Evolutionary conservation across 345 rosid genomes (phyloP), one percentile per base, ranked within the genome.

Genomic region (Populus alba): DNA sequence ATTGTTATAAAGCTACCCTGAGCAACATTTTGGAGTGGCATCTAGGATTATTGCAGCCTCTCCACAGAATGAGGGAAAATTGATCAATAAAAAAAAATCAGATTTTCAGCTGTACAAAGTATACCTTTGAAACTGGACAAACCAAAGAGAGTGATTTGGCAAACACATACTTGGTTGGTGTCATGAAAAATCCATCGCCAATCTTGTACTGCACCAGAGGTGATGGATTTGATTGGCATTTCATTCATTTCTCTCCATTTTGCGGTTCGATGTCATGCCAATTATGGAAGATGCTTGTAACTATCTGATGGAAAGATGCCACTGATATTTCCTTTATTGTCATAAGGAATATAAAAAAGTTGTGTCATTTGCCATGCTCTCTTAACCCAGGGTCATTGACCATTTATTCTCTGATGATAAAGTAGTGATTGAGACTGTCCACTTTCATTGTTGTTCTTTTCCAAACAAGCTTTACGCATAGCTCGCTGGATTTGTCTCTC

Each of bases 401-500:
- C 84, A 13, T 49, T 84, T 59, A 59, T 59, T 82, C 59, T 77
- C 39, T 77, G 82, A 6, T 78, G 70, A 74, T 69, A 68, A 55
- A 88, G 82, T 39, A 86, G 81, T 23, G 85, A 75, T 77, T 85
- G 90, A 0, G 81, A 79, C 79, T 79, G 88, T 77, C 77, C 81
- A 17, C 66, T 69, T 51, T 75, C 79, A 35, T 73, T 75, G 8
- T 59, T 87, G 73, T 78, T 84, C 90, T 93, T 92, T 78, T 83
- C 94, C 10, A 33, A 43, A 8, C 91, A 91, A 75, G 97, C 94
- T 90, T 86, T 96, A 15, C 97, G 91, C 22, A 89, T 92, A 8
- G 95, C 98, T 61, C 87, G 77, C 81, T 87, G 98, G 77, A 96
- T 94, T 81, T 84, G 89, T 70, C 87, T 89, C 85, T 96, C 97